Evolutionary conservation across 495 filamentous ascomycete genomes (phyloP), one percentile per base, ranked within the genome.

Genomic region (Viridothelium virens): DNA sequence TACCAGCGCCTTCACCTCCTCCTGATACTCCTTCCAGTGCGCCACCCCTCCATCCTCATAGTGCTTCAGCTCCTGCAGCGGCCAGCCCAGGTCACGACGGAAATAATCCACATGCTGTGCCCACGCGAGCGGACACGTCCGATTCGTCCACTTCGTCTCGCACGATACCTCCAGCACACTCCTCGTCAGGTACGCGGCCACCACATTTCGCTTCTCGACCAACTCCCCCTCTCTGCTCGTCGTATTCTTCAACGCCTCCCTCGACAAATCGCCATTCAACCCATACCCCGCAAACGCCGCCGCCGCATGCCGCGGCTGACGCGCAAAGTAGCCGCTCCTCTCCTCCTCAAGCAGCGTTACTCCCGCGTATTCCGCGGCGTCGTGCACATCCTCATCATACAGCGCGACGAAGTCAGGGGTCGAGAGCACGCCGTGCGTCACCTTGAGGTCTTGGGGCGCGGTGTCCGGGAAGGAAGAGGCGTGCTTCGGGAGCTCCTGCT

Each of bases 141-240:
- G 53, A 10, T 59, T 59, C 31, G 53, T 59, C 53, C 53, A 59
- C 31, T 59, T 59, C 11, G 53, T 59, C 53, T 59, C 31, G 36
- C 48, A 53, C 53, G 53, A 34, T 4, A 36, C 5, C 7, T 59
- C 53, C 25, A 59, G 31, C 5, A 31, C 53, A 0, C 25, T 7
- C 0, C 2, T 1, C 0, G 53, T n/a, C 25, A 59, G 53, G 9
- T 59, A 36, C 25, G 31, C 53, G 2, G 25, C 25, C 5, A 59
- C 25, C 9, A 59, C 53, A 59, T 59, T 59, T 2, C 2, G 33
- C 53, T 34, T 59, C 53, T 9, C 25, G 0, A 10, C 25, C 25
- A 25, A 25, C 25, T 25, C 31, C 11, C 18, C 25, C 5, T 36
- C 53, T 0, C 25, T 14, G 10, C n/a, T 10, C 11, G 31, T 34